Evolutionary conservation across 2,329 filamentous ascomycete genomes (phyloP).

Genomic region (Neurospora sp.): DNA sequence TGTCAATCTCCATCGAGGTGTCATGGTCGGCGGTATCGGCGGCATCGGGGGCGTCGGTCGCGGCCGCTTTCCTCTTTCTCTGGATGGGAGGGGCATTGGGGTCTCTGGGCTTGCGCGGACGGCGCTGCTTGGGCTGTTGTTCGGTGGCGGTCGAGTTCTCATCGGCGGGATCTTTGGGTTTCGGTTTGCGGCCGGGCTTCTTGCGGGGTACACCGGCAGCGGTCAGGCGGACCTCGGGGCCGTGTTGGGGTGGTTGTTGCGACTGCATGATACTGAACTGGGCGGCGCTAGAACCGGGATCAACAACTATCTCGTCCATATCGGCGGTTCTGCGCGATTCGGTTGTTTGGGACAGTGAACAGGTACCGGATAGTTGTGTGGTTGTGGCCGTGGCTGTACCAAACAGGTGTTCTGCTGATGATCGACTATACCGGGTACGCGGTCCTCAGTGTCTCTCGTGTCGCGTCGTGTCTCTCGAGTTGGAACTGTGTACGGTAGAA

Average conservation of each 20-base stretch:
- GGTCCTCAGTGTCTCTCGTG: neutral
- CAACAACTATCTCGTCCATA: constrained; percentile 42
- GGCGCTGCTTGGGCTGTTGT: constrained; percentile 37
- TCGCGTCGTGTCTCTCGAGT: neutral
- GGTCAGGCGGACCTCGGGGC: constrained; percentile 38
- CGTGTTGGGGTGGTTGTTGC: constrained; percentile 22
- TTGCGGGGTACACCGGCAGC: constrained; percentile 50
- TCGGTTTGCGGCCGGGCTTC: constrained; percentile 56
- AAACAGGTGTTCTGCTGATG: neutral
- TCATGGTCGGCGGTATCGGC: constrained; percentile 25
- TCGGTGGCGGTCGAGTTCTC: constrained; percentile 28
- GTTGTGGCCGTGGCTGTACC: neutral
- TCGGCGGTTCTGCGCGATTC: constrained; percentile 26
- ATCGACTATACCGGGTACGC: neutral
- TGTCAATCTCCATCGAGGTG: constrained; percentile 24
- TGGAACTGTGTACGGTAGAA: neutral
- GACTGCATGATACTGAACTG: constrained; percentile 24
- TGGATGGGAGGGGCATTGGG: constrained; percentile 45
- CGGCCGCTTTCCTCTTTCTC: constrained; percentile 44
- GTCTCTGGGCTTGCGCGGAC: constrained; percentile 48
- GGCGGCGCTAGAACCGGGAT: constrained; percentile 25
- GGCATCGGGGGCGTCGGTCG: constrained; percentile 27
- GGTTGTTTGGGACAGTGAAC: constrained; percentile 4
- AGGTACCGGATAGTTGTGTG: neutral
- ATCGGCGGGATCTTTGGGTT: constrained; percentile 25